Conservation (phyloP, 2,329 filamentous ascomycete genomes). For the Scedosporium minutisporum region DNA sequence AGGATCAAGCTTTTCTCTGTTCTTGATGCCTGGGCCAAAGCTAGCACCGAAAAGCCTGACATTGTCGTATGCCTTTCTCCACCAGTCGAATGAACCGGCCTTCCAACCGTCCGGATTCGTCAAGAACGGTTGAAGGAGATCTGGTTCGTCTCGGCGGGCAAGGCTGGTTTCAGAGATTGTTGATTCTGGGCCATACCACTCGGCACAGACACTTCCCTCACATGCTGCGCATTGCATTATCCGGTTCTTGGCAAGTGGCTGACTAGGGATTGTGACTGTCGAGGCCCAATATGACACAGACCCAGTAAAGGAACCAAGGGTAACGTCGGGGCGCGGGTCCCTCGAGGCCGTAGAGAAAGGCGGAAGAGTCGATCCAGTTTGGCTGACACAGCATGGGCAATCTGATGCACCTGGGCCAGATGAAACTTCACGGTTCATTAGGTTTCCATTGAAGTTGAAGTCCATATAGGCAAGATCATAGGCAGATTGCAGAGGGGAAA, state of each 20-base stretch:
- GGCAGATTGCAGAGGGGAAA: not conserved
- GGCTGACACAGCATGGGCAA: not conserved
- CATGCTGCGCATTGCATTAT: not conserved
- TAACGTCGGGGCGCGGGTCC: not conserved
- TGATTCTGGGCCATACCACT: not conserved
- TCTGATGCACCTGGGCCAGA: not conserved
- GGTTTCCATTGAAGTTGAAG: not conserved
- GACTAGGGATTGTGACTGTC: not conserved
- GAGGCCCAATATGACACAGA: not conserved
- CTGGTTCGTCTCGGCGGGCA: not conserved
- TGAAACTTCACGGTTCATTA: not conserved
- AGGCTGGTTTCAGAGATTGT: not conserved
- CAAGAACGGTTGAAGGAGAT: not conserved
- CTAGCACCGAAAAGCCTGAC: not conserved
- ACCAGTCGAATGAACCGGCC: not conserved
- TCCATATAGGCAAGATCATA: not conserved
- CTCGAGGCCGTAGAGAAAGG: not conserved
- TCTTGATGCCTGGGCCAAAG: not conserved
- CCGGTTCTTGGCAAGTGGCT: not conserved
- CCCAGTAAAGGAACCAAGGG: not conserved
- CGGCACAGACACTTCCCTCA: not conserved
- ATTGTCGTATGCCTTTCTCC: not conserved
- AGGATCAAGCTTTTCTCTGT: not conserved
- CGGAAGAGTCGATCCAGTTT: not conserved
- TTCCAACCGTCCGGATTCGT: not conserved